Percentiles rank a stretch among this genome's conserved stretches.
Evolutionary conservation across 345 rosid species (phyloP).

Genomic region (Gynandropsis gynandra): DNA sequence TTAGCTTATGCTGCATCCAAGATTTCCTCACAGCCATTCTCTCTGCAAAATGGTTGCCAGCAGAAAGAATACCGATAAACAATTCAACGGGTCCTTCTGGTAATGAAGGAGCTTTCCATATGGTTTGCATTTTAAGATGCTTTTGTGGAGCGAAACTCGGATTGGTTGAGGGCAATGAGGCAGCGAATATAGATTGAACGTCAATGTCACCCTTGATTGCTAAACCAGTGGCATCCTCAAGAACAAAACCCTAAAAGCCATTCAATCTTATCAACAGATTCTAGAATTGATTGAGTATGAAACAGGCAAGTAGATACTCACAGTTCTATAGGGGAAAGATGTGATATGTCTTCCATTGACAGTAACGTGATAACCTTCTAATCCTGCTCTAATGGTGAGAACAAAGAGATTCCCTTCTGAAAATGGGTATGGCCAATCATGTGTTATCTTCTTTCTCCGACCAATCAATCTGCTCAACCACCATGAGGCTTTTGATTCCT

Average conservation of each 20-base stretch:
- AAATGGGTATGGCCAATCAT: slow-evolving; percentile 91
- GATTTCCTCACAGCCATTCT: slow-evolving; percentile 97
- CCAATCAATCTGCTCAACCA: slow-evolving; percentile 82
- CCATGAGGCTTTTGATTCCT: slow-evolving; percentile 72
- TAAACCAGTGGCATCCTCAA: slow-evolving; percentile 96
- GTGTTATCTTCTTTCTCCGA: slow-evolving; percentile 51
- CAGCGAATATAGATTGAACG: slow-evolving; percentile 74
- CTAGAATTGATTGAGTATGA: no score
- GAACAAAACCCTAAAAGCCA: slow-evolving; percentile 63
- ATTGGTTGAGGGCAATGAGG: slow-evolving; percentile 69
- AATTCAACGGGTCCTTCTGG: slow-evolving; percentile 56
- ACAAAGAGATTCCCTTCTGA: slow-evolving; percentile 73
- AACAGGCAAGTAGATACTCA: slow-evolving; percentile 36
- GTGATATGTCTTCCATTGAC: slow-evolving; percentile 89
- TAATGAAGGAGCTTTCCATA: slow-evolving; percentile 77
- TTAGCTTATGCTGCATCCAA: slow-evolving; percentile 87
- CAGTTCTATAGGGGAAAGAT: slow-evolving; percentile 88
- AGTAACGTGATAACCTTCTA: slow-evolving; percentile 86
- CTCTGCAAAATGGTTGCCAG: slow-evolving; percentile 94
- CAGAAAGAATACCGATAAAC: slow-evolving; percentile 86
- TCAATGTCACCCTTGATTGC: slow-evolving; percentile 72
- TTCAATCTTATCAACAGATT: not conserved
- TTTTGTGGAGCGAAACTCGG: slow-evolving; percentile 79
- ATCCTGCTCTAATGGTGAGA: slow-evolving; percentile 80
- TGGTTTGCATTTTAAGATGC: slow-evolving; percentile 64